Evolutionary conservation across 2,329 filamentous ascomycete genomes (phyloP), one percentile per base, ranked within the genome.

Genomic region (Aspergillus quadricinctus): DNA sequence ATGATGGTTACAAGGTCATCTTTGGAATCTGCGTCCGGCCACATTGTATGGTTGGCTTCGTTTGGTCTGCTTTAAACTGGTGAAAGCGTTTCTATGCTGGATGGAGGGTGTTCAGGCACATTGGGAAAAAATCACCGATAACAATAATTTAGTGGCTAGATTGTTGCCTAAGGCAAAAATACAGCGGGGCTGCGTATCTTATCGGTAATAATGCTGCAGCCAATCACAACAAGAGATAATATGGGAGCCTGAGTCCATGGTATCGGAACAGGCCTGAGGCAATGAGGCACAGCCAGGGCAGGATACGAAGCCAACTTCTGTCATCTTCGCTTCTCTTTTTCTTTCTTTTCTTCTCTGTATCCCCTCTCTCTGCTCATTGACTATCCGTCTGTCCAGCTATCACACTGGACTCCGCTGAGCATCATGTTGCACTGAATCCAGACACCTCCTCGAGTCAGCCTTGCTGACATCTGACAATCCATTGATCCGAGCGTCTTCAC

Each of bases 1-100:
- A 70, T 67, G 54, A 74, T 60, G 9, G 61, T 64, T 23, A 64
- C 56, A 46, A 72, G 66, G 54, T 74, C 70, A 37, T 64, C 60
- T 25, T 65, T 57, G n/a, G 63, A 14, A 37, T 37, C 31, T 46
- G 43, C 10, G 21, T 46, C 43, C 52, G 6, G 64, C 54, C 43
- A 64, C 43, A 46, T 46, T 11, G 43, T 46, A 23, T 46, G 8
- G 6, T 23, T 27, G 19, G 1, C 21, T 46, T 25, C 21, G 11
- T 23, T 37, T 27, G 6, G 4, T 23, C 25, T 46, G 11, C 25
- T 27, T 27, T 7, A 57, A 11, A 51, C 49, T n/a, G 28, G 28
- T 31, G 29, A 37, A 31, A 50, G 59, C 55, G 48, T 17, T 14
- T 46, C 40, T 23, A 23, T 43, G 9, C 3, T 19, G 17, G 29